Evolutionary conservation across 208 protist genomes (phyloP).

Genomic region (Leishmania martiniquensis): DNA sequence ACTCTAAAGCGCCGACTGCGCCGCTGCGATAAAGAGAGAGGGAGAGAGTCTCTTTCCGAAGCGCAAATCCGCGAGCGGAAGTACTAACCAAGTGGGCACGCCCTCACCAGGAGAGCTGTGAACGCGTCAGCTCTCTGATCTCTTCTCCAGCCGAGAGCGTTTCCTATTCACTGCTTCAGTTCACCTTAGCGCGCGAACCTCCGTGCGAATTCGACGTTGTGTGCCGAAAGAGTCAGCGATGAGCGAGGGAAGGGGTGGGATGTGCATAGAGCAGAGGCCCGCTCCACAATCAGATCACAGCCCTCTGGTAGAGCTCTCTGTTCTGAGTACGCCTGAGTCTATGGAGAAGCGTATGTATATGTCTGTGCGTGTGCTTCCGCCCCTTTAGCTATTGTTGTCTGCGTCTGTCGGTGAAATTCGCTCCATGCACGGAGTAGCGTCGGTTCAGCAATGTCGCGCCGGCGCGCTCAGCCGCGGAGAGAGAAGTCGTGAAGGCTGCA

Average conservation of each 20-base stretch:
- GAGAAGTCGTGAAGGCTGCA: neutral
- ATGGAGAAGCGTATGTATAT: neutral
- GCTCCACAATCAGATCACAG: neutral
- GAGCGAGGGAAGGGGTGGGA: neutral
- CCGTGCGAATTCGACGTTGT: constrained; percentile 11
- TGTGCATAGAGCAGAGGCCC: neutral
- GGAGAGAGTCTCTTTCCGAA: no score
- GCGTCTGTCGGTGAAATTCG: no score
- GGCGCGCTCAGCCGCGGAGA: neutral
- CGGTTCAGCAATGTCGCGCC: neutral
- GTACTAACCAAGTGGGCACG: no score
- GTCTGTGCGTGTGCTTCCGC: neutral
- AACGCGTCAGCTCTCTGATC: neutral
- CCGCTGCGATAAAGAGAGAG: neutral
- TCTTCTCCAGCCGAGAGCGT: neutral
- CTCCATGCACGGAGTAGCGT: no score
- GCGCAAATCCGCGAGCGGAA: neutral
- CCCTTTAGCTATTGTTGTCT: neutral
- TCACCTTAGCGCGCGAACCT: neutral
- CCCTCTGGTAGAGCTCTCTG: neutral
- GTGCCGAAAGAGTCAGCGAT: neutral
- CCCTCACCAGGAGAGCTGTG: neutral
- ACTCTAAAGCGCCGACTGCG: neutral
- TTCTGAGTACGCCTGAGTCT: neutral
- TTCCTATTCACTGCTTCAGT: neutral